phyloP scores from a whole-genome alignment of 306 rosid species.

The Geum urbanum region DNA sequence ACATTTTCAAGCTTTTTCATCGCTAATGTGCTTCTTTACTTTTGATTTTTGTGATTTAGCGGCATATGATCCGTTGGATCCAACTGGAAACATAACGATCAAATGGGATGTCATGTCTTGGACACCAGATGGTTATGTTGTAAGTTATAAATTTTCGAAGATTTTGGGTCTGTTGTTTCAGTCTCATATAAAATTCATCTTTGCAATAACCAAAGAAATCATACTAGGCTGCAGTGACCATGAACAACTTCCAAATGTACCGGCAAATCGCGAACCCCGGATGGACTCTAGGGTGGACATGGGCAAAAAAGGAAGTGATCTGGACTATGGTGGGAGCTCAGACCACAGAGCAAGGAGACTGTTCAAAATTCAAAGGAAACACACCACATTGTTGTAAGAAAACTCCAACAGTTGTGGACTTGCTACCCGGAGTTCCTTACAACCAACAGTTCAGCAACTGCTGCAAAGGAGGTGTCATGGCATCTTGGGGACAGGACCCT shows the following conservation, averaged over 20 bases:
- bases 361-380: constrained; percentile 59
- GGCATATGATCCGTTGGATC: constrained; percentile 57
- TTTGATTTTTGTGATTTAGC: constrained; percentile 23
- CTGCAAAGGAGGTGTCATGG: constrained; percentile 70
- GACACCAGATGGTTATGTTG: constrained; percentile 37
- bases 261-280: constrained; percentile 67
- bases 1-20: background rate
- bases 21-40: background rate
- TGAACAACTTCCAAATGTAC: constrained; percentile 67
- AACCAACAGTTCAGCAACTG: constrained; percentile 64
- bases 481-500: constrained; percentile 78
- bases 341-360: constrained; percentile 79
- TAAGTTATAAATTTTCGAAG: background rate
- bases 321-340: constrained; percentile 73
- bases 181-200: background rate
- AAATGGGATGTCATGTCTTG: constrained; percentile 36
- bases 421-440: constrained; percentile 73
- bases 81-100: constrained; percentile 31
- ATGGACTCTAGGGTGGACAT: constrained; percentile 72
- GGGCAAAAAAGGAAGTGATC: constrained; percentile 76
- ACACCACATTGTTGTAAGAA: constrained; percentile 74
- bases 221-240: constrained; percentile 68
- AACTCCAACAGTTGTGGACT: constrained; percentile 61
- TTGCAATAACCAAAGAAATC: background rate
- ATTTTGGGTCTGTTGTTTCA: background rate